Evolutionary conservation across 2,329 filamentous ascomycete species (phyloP), one percentile per base, ranked within the genome.

Genomic region (Camillea tinctor): DNA sequence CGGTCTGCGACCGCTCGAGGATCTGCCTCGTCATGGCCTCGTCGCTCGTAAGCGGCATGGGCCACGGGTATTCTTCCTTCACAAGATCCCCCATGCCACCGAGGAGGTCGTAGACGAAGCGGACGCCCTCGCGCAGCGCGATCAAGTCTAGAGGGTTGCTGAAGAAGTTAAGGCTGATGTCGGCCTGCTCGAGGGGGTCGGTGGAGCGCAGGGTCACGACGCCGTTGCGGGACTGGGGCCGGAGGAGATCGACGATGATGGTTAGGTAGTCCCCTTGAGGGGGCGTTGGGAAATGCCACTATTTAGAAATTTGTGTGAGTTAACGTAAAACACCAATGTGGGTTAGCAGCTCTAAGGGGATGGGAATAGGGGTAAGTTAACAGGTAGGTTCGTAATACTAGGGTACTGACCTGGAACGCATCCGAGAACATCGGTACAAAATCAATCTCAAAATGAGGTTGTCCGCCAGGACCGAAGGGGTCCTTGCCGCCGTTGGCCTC

Each of bases 361-460:
- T 30, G 6, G 6, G 13, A 2, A 4, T 30, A 30, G 26, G 26
- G 3, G 26, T 30, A 30, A 30, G 13, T 30, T 4, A 8, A 26
- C 4, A 26, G 4, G n/a, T n/a, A n/a, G n/a, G n/a, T n/a, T n/a
- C n/a, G 24, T 26, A 4, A 26, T 26, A 8, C 24, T 26, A 26
- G 24, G 24, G 24, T 40, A 44, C 36, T n/a, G 11, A 44, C 36
- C 36, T 44, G 79, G 71, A 81, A 81, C 4, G 79, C 78, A 51
- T 73, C 74, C 52, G 74, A 65, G 68, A 88, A 88, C 76, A 88
- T 80, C 56, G 78, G 75, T 11, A 88, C 81, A 66, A 88, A 88
- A 72, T 88, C 85, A 36, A 86, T 77, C 72, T 87, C 84, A 64
- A 87, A 86, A 64, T 87, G 84, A 23, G 84, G 84, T 70, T 87